phyloP scores from a whole-genome alignment of 768 basidiomycete genomes.

The Hemileccinum impolitum region DNA sequence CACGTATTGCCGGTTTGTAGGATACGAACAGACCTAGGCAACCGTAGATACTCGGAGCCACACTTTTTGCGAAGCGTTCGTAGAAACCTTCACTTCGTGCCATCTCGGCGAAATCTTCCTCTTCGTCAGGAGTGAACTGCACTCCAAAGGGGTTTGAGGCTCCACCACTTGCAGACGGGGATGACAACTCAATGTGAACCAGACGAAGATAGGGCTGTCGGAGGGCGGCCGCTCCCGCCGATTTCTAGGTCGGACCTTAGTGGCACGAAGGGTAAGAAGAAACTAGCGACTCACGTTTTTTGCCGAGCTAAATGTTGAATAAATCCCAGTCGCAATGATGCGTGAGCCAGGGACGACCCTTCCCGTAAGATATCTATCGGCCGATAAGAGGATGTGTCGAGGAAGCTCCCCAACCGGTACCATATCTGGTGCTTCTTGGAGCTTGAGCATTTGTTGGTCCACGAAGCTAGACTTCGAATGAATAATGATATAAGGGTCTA shows the following conservation, averaged over 20 bases:
- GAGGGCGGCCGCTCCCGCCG: constrained; percentile 80
- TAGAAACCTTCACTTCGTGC: constrained; percentile 86
- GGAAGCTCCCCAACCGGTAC: constrained; percentile 98
- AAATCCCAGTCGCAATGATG: constrained; percentile 93
- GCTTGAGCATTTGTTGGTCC: constrained; percentile 93
- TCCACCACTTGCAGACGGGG: constrained; percentile 66
- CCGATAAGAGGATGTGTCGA: constrained; percentile 88
- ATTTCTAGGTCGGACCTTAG: constrained; percentile 48
- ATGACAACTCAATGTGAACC: constrained; percentile 87
- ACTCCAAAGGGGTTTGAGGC: constrained; percentile 82
- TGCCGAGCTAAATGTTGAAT: constrained; percentile 89
- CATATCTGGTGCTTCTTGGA: constrained; percentile 99
- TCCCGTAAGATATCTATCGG: constrained; percentile 87
- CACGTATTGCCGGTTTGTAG: not conserved
- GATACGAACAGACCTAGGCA: constrained; percentile 63
- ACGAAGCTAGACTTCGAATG: constrained; percentile 93
- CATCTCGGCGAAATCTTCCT: constrained; percentile 94
- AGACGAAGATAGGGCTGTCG: constrained; percentile 94
- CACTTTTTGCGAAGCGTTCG: constrained; percentile 89
- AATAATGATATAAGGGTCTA: constrained; percentile 94
- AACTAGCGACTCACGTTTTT: constrained; percentile 59
- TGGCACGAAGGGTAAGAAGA: not conserved
- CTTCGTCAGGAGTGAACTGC: constrained; percentile 92
- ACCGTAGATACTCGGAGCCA: constrained; percentile 96
- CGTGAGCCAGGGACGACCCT: constrained; percentile 96